These are phyloP conservation scores for Neurospora sp. DNA, from an alignment of 495 filamentous ascomycete species.

Conservation along the genomic window DNA sequence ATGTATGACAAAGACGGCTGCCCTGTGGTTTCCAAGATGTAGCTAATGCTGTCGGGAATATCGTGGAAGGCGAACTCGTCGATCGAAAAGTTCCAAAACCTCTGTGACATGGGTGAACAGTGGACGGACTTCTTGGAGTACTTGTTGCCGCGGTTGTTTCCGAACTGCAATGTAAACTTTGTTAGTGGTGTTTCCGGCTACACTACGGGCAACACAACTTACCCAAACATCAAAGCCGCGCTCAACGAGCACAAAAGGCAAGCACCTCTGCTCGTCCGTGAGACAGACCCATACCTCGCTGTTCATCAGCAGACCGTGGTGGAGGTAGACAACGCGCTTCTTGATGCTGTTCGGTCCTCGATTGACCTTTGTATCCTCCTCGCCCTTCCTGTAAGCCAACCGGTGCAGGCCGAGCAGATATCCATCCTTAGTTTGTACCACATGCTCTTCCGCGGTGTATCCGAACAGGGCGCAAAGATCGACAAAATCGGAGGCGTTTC, in stretches of 20 bases:
- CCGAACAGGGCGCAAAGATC: conserved; percentile 84
- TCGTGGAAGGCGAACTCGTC: conserved; percentile 97
- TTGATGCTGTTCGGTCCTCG: conserved; percentile 54
- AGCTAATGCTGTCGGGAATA: conserved; percentile 87
- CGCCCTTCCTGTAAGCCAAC: conserved; percentile 68
- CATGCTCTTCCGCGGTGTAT: conserved; percentile 90
- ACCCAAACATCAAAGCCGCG: conserved; percentile 95
- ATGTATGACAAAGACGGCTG: conserved; percentile 88
- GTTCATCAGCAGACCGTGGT: conserved; percentile 96
- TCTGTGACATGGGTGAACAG: conserved; percentile 57
- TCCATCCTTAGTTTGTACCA: conserved; percentile 88
- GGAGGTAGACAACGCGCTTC: conserved; percentile 88
- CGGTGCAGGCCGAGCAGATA: conserved; percentile 89
- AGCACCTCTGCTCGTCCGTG: conserved; percentile 72
- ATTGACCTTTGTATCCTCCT: conserved; percentile 67
- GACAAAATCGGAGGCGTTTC: conserved; percentile 77
- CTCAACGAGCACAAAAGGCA: conserved; percentile 87
- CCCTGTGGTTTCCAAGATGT: conserved; percentile 75
- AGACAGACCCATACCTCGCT: conserved; percentile 96
- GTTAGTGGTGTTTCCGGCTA: neutral
- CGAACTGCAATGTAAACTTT: conserved; percentile 43
- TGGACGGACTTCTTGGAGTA: conserved; percentile 89
- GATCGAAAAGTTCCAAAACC: conserved; percentile 96
- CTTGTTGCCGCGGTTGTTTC: conserved; percentile 97
- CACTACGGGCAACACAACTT: conserved; percentile 15